These are phyloP conservation scores for Metschnikowia sp. DNA, from an alignment of 805 yeast species.

Conservation along the genomic window DNA sequence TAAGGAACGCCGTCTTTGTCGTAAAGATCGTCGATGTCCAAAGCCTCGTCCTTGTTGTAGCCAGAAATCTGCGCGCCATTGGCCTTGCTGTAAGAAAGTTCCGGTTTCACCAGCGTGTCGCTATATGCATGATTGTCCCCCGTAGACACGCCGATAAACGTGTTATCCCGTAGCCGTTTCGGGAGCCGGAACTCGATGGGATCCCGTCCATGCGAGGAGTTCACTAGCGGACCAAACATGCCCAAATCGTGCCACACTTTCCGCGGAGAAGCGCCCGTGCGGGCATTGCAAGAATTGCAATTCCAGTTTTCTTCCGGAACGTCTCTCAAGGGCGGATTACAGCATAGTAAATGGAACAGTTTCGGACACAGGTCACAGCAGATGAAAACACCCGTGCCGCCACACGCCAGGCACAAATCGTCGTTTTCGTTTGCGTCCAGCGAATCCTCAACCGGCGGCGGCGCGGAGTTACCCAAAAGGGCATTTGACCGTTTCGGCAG, in stretches of 20 bases:
- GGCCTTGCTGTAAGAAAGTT: conserved; percentile 38
- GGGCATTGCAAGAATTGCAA: conserved; percentile 70
- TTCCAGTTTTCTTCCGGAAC: conserved; percentile 89
- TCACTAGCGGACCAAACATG: conserved; percentile 52
- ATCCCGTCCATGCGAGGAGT: conserved; percentile 59
- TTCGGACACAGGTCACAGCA: conserved; percentile 94
- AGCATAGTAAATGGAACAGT: conserved; percentile 88
- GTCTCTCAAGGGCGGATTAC: conserved; percentile 85
- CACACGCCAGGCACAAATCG: conserved; percentile 89
- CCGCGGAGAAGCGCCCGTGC: conserved; percentile 26
- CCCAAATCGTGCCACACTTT: conserved; percentile 39
- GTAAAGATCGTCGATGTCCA: conserved; percentile 60
- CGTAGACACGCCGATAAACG: conserved; percentile 68
- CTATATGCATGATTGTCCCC: conserved; percentile 70
- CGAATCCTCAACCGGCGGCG: conserved; percentile 6
- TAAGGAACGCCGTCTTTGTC: conserved; percentile 68
- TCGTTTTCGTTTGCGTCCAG: conserved; percentile 50
- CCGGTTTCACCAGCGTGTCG: conserved; percentile 47
- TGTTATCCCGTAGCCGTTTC: conserved; percentile 53
- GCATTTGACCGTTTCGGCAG: conserved; percentile 30
- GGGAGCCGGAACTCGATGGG: conserved; percentile 55
- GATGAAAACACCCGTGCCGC: conserved; percentile 81
- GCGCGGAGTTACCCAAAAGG: conserved; percentile 16
- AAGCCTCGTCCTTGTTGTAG: conserved; percentile 44
- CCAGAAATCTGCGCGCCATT: conserved; percentile 36